Base-by-base conservation (phyloP, 176 grass and related monocot species). In the Oryza meyeriana region DNA sequence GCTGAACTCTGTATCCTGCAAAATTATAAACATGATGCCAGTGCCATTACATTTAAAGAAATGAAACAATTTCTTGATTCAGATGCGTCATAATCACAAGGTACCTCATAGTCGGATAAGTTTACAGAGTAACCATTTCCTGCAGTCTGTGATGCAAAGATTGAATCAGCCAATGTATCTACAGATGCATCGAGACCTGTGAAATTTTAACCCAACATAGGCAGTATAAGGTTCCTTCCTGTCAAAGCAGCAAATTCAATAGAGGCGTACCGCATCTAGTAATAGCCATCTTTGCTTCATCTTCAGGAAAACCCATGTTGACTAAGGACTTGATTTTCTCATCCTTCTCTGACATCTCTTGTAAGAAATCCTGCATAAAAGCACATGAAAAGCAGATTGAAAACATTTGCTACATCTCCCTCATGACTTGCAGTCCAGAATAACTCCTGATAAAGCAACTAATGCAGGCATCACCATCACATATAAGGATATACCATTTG, bases 181-280 rank as follows among this genome's bases (percentile, higher is more conserved):
- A 98, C 73, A 40, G 86, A 40, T 68, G 88, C 88, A 75, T 98
- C 82, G 25, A 76, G 67, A 70, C 95, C 95, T 98, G 84, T n/a
- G 30, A 14, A 81, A 57, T 84, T 88, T 57, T 10, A 85, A 64
- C 71, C 66, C 29, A 79, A 55, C 81, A 72, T 26, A 80, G 66
- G 47, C n/a, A 79, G 28, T 6, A 39, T 64, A 88, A 75, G 47
- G 34, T 62, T 24, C 13, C 33, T 45, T 61, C 48, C 63, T 63
- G 20, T 77, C 41, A 44, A 31, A 67, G 26, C 22, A 85, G 26
- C 38, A 68, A 30, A 44, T 85, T 58, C 25, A 64, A 61, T 14
- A 50, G 50, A 89, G 77, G 79, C 66, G 77, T 88, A 99, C 96
- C 96, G 12, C 96, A 99, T 99, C 88, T 99, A 28, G 79, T 38